Base-by-base conservation (phyloP, 2,329 filamentous ascomycete genomes). In the Elsinoe perseae region DNA sequence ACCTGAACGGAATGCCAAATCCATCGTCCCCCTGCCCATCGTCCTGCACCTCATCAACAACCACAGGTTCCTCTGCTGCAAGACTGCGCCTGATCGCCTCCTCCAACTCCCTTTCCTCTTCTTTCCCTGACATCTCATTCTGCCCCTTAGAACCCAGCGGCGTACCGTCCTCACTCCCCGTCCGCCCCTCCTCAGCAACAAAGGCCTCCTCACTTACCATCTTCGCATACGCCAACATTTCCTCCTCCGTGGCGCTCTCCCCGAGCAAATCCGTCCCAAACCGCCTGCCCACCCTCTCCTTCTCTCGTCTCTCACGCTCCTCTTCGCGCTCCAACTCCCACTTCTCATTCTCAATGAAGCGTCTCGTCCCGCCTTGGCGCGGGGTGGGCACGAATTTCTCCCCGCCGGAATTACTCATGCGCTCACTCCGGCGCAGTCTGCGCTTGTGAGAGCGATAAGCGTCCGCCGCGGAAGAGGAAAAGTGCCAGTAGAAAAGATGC, bases 401-500 rank as follows among this genome's bases (percentile, higher is more conserved):
- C 12, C 75, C 78, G 9, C 74, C 72, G 7, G 73, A 73, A 63
- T 86, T 86, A 64, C 76, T 82, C 20, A 82, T 79, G 32, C 83
- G 78, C 60, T 83, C 84, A 1, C 83, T 80, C 57, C 89, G 84
- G 34, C 89, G 85, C 12, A 85, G 73, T 7, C 83, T 84, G n/a
- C 90, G 86, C 71, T 95, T 95, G 60, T 81, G 87, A 56, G 83
- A 84, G 52, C 85, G 81, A 58, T 85, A 82, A 59, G 89, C 84
- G 64, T 86, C 84, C 0, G 85, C 85, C 8, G 80, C 80, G 21
- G 80, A 80, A n/a, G 90, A 92, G 69, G 88, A 95, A 68, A 95
- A 97, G 2, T 87, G 85, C 93, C 93, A 98, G 69, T 90, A 97
- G 10, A 89, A 86, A 16, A 98, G 73, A 65, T 92, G 87, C 0